Conservation (phyloP, 805 yeast genomes). For the Teunomyces gatunensis region DNA sequence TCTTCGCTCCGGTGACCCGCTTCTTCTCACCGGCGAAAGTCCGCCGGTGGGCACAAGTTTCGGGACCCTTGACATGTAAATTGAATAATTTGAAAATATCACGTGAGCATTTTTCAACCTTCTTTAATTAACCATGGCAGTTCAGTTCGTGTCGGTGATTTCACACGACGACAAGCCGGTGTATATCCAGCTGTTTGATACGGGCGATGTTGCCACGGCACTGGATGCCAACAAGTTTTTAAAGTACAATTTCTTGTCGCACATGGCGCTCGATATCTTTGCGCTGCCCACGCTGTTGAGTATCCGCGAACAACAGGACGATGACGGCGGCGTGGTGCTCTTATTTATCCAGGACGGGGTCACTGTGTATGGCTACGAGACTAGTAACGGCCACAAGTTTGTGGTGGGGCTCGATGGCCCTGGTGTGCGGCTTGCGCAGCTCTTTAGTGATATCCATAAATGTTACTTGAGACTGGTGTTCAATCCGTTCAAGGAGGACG, state of each 20-base stretch:
- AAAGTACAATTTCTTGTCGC: slow-evolving; percentile 69
- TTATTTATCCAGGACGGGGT: slow-evolving; percentile 67
- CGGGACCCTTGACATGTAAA: neutral
- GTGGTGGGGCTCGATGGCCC: slow-evolving; percentile 48
- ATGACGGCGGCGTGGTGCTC: slow-evolving; percentile 33
- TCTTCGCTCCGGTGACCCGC: slow-evolving; percentile 10
- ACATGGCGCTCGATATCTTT: slow-evolving; percentile 71
- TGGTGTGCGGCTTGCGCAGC: neutral
- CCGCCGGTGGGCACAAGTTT: slow-evolving; percentile 4
- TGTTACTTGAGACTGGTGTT: slow-evolving; percentile 55
- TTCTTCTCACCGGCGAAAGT: slow-evolving; percentile 7
- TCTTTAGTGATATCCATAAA: slow-evolving; percentile 40
- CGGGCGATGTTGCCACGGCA: neutral
- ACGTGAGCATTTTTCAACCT: neutral
- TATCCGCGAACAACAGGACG: slow-evolving; percentile 34
- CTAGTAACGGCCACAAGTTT: slow-evolving; percentile 65
- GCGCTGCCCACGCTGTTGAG: slow-evolving; percentile 48
- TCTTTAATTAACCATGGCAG: slow-evolving; percentile 4
- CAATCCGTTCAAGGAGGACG: slow-evolving; percentile 56
- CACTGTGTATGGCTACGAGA: slow-evolving; percentile 65
- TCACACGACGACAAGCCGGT: slow-evolving; percentile 59
- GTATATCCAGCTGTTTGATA: slow-evolving; percentile 54
- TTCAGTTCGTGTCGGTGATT: slow-evolving; percentile 57
- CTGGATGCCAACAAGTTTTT: slow-evolving; percentile 44
- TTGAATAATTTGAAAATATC: neutral